These are phyloP conservation scores for Leccinum colubrinum DNA, from an alignment of 1,284 basidiomycete genomes.

Conservation along the genomic window DNA sequence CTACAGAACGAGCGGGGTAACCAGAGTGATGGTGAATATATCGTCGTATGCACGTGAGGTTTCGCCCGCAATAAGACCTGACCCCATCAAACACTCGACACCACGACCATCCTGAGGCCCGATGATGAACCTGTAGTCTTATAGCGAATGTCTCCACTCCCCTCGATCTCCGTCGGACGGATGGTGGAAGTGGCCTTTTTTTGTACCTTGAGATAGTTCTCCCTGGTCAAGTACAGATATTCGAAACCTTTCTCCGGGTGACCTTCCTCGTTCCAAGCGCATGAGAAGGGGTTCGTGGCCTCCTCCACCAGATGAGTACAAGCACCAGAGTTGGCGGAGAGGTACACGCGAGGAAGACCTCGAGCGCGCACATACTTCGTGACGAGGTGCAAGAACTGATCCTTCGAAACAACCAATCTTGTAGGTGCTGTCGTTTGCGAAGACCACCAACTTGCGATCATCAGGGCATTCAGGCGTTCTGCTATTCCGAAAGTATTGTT, in stretches of 20 bases:
- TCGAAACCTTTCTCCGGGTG: constrained; percentile 94
- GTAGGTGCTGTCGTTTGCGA: constrained; percentile 99
- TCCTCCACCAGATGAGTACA: constrained; percentile 97
- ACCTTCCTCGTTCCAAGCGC: constrained; percentile 74
- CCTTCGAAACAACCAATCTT: constrained; percentile 99
- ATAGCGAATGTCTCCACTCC: constrained; percentile 84
- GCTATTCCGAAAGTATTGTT: constrained; percentile 93
- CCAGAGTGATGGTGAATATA: constrained; percentile 99
- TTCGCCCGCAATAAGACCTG: constrained; percentile 98
- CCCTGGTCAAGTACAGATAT: constrained; percentile 93
- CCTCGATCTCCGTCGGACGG: constrained; percentile 82
- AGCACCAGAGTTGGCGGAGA: constrained; percentile 98
- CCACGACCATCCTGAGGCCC: constrained; percentile 97
- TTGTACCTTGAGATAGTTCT: constrained; percentile 81
- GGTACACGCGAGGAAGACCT: constrained; percentile 92
- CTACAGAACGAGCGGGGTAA: constrained; percentile 95
- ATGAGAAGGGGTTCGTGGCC: constrained; percentile 85
- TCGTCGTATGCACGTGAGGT: constrained; percentile 98
- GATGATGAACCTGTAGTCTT: constrained; percentile 93
- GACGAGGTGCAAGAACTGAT: constrained; percentile 95
- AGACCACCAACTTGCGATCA: constrained; percentile 86
- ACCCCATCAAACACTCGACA: constrained; percentile 94
- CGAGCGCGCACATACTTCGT: constrained; percentile 90
- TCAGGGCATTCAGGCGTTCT: constrained; percentile 92
- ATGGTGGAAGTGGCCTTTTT: constrained; percentile 80